Base-by-base conservation (phyloP, 1,284 basidiomycete genomes). In the Cryptococcus floricola region DNA sequence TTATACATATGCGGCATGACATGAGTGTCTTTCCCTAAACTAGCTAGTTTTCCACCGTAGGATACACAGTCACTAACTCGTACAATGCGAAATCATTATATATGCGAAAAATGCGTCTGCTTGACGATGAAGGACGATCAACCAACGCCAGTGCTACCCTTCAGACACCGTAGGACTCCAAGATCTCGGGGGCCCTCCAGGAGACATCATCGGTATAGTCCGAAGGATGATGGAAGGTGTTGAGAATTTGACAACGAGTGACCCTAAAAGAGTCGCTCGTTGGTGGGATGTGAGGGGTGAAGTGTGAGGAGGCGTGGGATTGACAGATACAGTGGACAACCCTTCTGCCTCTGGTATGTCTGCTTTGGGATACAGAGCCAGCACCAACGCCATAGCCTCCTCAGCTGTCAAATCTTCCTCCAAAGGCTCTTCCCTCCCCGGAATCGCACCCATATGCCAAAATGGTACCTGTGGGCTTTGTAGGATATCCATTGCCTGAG, bases 221-320 rank as follows among this genome's bases (percentile, higher is more conserved):
- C 76, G 76, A 16, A 75, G 66, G 41, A 77, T 65, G 56, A 77
- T 67, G 27, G 73, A 71, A 1, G 76, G 74, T 7, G 74, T 75
- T 5, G 71, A 66, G 61, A 78, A 78, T 59, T 74, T 76, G 64
- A 70, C 63, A 18, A 70, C 65, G 23, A 77, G 64, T 6, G 69
- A 69, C 34, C 63, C 58, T 4, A 77, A 58, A 27, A 77, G 61
- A 34, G 61, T 59, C n/a, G 64, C 65, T 31, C 76, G 60, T 58
- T 76, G 72, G n/a, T 57, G 54, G 14, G 75, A 69, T 51, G 69
- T 68, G 48, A 77, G 64, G 16, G 68, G 66, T 23, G 71, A 67
- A 9, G 65, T 57, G 53, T 75, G 73, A n/a, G 71, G 71, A 9
- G 68, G 63, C 1, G 70, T 73, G 2, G 73, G 73, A 53, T 73